Evolutionary conservation across 2,329 filamentous ascomycete genomes (phyloP), one percentile per base, ranked within the genome.

Genomic region (Mollisiaceae sp.): DNA sequence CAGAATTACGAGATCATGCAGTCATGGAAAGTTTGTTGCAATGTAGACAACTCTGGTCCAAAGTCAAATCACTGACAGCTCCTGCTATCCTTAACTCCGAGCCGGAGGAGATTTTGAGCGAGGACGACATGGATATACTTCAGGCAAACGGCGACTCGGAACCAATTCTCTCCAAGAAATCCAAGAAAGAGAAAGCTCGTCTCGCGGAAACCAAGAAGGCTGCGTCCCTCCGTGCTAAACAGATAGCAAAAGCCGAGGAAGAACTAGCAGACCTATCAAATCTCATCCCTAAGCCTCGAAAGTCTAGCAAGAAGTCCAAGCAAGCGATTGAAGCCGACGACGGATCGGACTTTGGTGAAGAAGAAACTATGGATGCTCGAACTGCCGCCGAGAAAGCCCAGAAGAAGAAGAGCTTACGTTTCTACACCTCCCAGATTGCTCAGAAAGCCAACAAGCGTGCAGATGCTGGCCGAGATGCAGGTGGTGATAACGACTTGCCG

Each of bases 391-490:
- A 97, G 74, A 99, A 99, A 80, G 91, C 90, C 0, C 86, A 88
- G 66, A 91, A 91, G 78, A 97, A 95, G 84, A 97, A 96, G 83
- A 93, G 88, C 69, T 86, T 99, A 65, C 91, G 93, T 68, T 99
- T 99, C 83, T 99, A 99, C 85, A 98, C 96, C 2, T 97, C 94
- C 2, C 95, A 99, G 77, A 95, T 99, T 70, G 91, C 92, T 35
- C 94, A 98, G 77, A 98, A 97, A 80, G 89, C 92, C 64, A 97
- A 93, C 81, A 94, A 92, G 77, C 92, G 92, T 63, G 87, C 89
- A 6, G 87, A 84, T 38, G 90, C 90, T 45, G 90, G 91, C 50
- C 86, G 89, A 67, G 89, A 91, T 65, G 87, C 89, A 1, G 92
- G 92, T 70, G 92, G 92, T 71, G 92, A 96, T 75, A 84, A 86